A percentile compares a stretch with the other conserved stretches of the same genome.
These are phyloP conservation scores for Neurospora sp. DNA, from an alignment of 495 filamentous ascomycete species.

Conservation along the genomic window DNA sequence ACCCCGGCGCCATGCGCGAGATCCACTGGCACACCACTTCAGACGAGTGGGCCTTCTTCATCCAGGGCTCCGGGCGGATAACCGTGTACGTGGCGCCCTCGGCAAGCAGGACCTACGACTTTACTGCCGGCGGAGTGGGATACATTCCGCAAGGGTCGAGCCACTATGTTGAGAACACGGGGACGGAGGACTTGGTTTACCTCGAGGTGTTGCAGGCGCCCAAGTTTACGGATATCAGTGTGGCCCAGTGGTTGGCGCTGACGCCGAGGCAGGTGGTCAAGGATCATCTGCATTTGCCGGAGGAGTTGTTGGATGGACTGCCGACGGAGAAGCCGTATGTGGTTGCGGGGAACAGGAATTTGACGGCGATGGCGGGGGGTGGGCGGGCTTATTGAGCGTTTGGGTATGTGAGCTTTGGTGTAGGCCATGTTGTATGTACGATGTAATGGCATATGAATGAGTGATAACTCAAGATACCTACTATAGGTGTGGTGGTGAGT, in stretches of 20 bases:
- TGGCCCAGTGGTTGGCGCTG: constrained; percentile 55
- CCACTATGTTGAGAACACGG: constrained; percentile 69
- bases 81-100: constrained; percentile 52
- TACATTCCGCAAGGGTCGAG: constrained; percentile 55
- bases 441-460: not conserved
- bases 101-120: constrained; percentile 57
- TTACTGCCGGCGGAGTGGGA: constrained; percentile 59
- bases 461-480: not conserved
- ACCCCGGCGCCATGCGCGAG: constrained; percentile 65
- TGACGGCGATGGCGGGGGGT: constrained; percentile 26
- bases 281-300: constrained; percentile 50
- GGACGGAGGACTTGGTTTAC: constrained; percentile 55
- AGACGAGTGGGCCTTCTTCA: constrained; percentile 73
- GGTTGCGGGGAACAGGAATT: constrained; percentile 34
- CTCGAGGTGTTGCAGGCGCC: constrained; percentile 60
- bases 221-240: constrained; percentile 52
- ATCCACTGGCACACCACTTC: constrained; percentile 70
- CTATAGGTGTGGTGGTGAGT: not conserved
- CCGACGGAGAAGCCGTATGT: constrained; percentile 55
- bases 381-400: constrained; percentile 18
- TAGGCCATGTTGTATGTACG: too few species aligned
- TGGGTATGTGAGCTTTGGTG: not conserved
- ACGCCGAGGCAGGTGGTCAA: constrained; percentile 54
- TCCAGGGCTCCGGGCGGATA: constrained; percentile 54
- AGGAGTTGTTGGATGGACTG: constrained; percentile 40